Base-by-base conservation (phyloP, 2,329 filamentous ascomycete genomes). In the Pseudopyricularia cyperi region DNA sequence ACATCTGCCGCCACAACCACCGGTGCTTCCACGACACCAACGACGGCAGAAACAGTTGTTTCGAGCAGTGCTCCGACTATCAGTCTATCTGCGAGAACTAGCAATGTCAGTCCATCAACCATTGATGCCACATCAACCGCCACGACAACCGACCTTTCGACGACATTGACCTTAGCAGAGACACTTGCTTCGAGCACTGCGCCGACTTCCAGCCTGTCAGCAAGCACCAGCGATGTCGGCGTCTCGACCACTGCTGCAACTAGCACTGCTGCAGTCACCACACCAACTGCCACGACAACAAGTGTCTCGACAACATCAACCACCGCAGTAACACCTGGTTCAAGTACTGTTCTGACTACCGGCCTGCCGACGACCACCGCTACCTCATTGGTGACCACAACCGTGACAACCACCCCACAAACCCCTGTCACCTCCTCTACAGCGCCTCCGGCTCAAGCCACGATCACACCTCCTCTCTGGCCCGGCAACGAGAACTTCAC, bases 401-500 rank as follows among this genome's bases (percentile, higher is more conserved):
- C n/a, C n/a, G n/a, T n/a, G n/a, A n/a, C n/a, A n/a, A n/a, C n/a
- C n/a, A n/a, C n/a, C n/a, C n/a, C n/a, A n/a, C n/a, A n/a, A 24
- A 37, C 24, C 5, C 46, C 42, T 8, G 46, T 19, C 2, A 24
- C 26, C n/a, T 34, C 33, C 24, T 51, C 52, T 15, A 32, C 39
- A 11, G 39, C 48, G 15, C 11, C 28, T 5, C 28, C 39, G 12
- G 42, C 48, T 26, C 47, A 24, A 33, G 12, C 33, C 24, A 48
- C 52, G 0, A 15, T 33, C 26, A 22, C n/a, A n/a, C 33, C 33
- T 8, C 34, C 48, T 11, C 48, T 48, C 24, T 53, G 32, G 33
- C 51, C 51, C 8, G 52, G 55, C n/a, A 54, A 56, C 46, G 52
- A 24, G 30, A 59, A 60, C 52, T 60, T 59, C 50, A 59, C 57